Percentiles rank a stretch among this genome's conserved stretches.
Conservation (phyloP, 129 eudicot genomes). For the Apium graveolens region DNA sequence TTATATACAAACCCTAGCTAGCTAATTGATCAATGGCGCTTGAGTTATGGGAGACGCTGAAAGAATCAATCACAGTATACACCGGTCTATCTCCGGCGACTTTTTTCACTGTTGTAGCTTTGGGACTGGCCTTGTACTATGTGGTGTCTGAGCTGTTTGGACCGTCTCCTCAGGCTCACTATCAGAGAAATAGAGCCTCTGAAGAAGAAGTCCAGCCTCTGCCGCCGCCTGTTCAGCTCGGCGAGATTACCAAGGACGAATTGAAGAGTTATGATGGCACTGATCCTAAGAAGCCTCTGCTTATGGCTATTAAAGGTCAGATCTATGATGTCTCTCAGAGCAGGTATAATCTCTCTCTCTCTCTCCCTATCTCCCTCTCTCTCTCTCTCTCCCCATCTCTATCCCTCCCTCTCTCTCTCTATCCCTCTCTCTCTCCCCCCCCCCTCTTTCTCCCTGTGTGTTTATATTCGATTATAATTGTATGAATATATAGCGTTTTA, state of each 20-base stretch:
- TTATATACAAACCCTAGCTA: background rate
- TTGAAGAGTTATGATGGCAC: conserved; percentile 43
- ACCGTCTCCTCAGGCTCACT: conserved; percentile 9
- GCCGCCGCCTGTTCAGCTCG: conserved; percentile 62
- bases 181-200: conserved; percentile 6
- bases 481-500: background rate
- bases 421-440: background rate
- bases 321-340: conserved; percentile 25
- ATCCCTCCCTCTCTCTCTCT: background rate
- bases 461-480: background rate
- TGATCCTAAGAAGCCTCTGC: conserved; percentile 50
- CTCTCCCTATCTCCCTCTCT: background rate
- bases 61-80: conserved; percentile 39
- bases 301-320: conserved; percentile 67
- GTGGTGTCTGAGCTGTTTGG: conserved; percentile 29
- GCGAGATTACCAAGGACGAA: conserved; percentile 45
- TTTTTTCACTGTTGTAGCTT: conserved; percentile 41
- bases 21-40: conserved; percentile 29
- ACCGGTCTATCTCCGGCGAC: conserved; percentile 46
- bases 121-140: conserved; percentile 40
- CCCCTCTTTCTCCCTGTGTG: background rate
- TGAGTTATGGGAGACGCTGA: conserved; percentile 42
- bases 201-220: conserved; percentile 43
- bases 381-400: background rate
- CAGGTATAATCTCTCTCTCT: background rate